These are phyloP conservation scores for Castanospermum australe DNA, from an alignment of 306 rosid species.

Conservation along the genomic window DNA sequence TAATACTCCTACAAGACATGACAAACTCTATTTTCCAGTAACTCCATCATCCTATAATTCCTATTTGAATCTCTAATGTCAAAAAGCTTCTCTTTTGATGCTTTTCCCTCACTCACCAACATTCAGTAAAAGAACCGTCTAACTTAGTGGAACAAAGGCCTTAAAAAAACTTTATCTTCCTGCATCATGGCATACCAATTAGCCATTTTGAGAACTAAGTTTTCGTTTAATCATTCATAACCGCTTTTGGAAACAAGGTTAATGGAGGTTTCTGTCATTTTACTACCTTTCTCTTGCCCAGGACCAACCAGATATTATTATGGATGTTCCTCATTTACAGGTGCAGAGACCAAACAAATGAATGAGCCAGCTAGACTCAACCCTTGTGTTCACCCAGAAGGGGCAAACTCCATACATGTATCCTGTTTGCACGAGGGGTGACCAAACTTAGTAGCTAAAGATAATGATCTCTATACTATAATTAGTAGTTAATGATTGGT, in stretches of 20 bases:
- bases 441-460: slow-evolving; percentile 23
- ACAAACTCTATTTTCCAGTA: neutral
- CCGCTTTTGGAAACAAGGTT: neutral
- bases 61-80: neutral
- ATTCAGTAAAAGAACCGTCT: no score
- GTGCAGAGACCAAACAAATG: neutral
- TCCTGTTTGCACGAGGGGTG: slow-evolving; percentile 20
- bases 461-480: slow-evolving; percentile 28
- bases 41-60: neutral
- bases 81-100: neutral
- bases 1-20: neutral
- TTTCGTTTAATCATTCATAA: neutral
- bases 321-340: neutral
- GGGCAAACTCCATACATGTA: slow-evolving; percentile 22
- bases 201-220: neutral
- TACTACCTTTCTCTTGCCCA: neutral
- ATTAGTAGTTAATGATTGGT: slow-evolving; percentile 20
- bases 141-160: no score
- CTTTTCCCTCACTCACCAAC: neutral
- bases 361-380: slow-evolving; percentile 15
- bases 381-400: slow-evolving; percentile 27
- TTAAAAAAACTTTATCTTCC: no score
- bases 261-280: neutral
- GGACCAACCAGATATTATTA: neutral
- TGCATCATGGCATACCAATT: neutral